Evolutionary conservation across 2,329 filamentous ascomycete genomes (phyloP), one percentile per base, ranked within the genome.

Genomic region (Salinomyces thailandicus): DNA sequence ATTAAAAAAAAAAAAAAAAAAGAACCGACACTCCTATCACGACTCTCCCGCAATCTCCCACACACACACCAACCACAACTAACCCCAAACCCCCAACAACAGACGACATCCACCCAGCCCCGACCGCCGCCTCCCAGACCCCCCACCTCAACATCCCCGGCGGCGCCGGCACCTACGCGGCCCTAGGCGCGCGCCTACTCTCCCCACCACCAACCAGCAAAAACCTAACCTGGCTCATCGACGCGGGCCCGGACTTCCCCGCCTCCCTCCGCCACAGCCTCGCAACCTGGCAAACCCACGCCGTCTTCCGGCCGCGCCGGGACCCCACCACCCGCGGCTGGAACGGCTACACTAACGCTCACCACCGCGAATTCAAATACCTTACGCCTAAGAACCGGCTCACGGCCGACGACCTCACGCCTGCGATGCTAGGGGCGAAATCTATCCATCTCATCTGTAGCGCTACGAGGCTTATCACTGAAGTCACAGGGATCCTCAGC

Each of bases 31-130:
- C 8, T n/a, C 8, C 8, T 26, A n/a, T 8, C 22, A 8, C 22
- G n/a, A 26, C 8, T 26, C 22, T n/a, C 22, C 22, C 8, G 8
- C 22, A 26, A 26, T 26, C 8, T n/a, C 22, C n/a, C 36, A 2
- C 18, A n/a, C 24, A 11, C 33, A 5, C 29, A 9, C 11, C 17
- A 19, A 32, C 17, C 28, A 32, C n/a, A n/a, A n/a, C n/a, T n/a
- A n/a, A n/a, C n/a, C n/a, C n/a, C n/a, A n/a, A n/a, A n/a, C n/a
- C n/a, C n/a, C 15, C 35, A 15, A 33, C 38, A 22, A 34, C 63
- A 89, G 87, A 96, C 67, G 85, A 95, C 42, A 96, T 96, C 51
- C 82, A 95, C 51, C 93, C 85, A 53, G 68, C 75, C 19, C 78
- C 79, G 3, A 76, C 81, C 28, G 77, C 65, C 38, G 73, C 79